These are phyloP conservation scores for Naematelia encephala DNA, from an alignment of 768 basidiomycete genomes.

Conservation along the genomic window DNA sequence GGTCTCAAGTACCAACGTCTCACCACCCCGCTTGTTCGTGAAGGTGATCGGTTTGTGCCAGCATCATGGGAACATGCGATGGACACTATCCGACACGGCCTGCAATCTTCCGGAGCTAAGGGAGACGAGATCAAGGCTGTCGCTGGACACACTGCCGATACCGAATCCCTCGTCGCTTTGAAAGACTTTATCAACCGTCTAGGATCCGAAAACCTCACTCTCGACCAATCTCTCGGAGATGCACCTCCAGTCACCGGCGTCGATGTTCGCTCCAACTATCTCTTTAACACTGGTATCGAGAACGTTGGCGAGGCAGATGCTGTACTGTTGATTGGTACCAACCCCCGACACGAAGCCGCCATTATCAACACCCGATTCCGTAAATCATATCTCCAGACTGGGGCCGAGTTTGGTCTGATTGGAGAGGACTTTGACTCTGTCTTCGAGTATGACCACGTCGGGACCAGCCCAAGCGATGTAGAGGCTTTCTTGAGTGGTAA, in stretches of 20 bases:
- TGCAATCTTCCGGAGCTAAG: constrained; percentile 72
- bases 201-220: constrained; percentile 86
- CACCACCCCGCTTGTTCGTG: constrained; percentile 83
- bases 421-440: constrained; percentile 87
- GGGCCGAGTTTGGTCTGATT: constrained; percentile 80
- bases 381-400: constrained; percentile 85
- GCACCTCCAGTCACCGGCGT: constrained; percentile 72
- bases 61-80: constrained; percentile 90
- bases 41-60: constrained; percentile 86
- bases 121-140: constrained; percentile 93
- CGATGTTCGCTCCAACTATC: constrained; percentile 91
- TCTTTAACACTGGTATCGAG: constrained; percentile 90
- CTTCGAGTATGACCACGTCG: constrained; percentile 90
- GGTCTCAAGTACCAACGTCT: constrained; percentile 92
- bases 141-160: constrained; percentile 88
- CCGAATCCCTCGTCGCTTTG: constrained; percentile 85
- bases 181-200: constrained; percentile 90
- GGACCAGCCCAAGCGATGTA: constrained; percentile 69
- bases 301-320: constrained; percentile 86
- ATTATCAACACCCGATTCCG: constrained; percentile 96
- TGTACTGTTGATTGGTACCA: constrained; percentile 90
- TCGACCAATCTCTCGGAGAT: constrained; percentile 70
- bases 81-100: constrained; percentile 69
- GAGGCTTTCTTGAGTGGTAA: constrained; percentile 66
- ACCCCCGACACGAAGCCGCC: constrained; percentile 94